Evolutionary conservation across 768 basidiomycete species (phyloP).

Genomic region (Tremella fuciformis): DNA sequence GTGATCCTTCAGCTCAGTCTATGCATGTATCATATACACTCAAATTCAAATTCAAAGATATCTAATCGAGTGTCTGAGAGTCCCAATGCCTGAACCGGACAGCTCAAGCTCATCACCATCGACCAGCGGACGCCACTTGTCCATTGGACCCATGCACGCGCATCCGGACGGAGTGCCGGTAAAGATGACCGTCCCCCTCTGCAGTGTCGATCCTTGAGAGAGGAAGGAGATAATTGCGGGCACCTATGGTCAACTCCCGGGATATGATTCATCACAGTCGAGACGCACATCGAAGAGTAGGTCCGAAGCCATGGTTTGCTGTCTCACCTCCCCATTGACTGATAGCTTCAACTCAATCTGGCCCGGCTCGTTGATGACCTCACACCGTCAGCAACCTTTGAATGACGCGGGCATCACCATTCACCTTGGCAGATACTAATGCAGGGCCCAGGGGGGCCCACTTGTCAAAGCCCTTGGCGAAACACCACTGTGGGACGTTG

Average conservation of each 20-base stretch:
- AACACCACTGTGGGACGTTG: constrained; percentile 25
- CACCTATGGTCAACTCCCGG: neutral
- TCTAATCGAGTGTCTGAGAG: constrained; percentile 16
- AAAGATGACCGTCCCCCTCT: constrained; percentile 75
- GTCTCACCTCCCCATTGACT: constrained; percentile 22
- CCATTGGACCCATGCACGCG: constrained; percentile 52
- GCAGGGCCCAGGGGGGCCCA: constrained; percentile 48
- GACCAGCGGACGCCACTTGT: neutral
- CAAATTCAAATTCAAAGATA: constrained; percentile 16
- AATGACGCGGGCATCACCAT: constrained; percentile 30
- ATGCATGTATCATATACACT: too few species aligned
- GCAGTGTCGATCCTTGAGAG: constrained; percentile 78
- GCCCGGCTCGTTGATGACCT: constrained; percentile 24
- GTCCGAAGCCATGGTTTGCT: constrained; percentile 11
- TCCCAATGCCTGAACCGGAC: constrained; percentile 12
- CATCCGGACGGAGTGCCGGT: constrained; percentile 72
- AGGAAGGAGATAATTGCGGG: constrained; percentile 62
- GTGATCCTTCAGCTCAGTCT: too few species aligned
- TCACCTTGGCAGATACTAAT: constrained; percentile 32
- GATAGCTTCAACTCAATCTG: constrained; percentile 25
- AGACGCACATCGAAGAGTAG: constrained; percentile 19
- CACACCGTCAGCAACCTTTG: constrained; percentile 2
- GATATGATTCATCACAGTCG: neutral
- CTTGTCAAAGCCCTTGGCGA: constrained; percentile 42
- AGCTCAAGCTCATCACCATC: constrained; percentile 16